Percentiles rank a stretch among this genome's conserved stretches.
Evolutionary conservation across 1,284 basidiomycete species (phyloP).

Genomic region (Psilocybe mexicana): DNA sequence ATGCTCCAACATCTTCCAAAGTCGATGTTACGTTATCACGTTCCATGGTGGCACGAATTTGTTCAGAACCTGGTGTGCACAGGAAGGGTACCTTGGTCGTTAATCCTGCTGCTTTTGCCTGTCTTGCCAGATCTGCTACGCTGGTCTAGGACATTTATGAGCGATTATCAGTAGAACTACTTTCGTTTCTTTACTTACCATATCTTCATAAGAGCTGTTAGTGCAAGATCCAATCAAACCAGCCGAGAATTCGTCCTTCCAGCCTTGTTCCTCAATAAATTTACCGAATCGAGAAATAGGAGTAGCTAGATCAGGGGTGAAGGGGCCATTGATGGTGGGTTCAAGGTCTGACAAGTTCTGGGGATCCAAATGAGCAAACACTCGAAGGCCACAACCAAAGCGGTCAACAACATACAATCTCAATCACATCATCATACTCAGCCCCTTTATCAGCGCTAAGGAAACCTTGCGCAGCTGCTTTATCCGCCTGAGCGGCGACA

Average conservation of each 20-base stretch:
- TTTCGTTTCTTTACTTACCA: slow-evolving; percentile 49
- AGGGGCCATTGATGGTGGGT: slow-evolving; percentile 96
- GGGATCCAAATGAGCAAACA: background rate
- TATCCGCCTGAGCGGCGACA: slow-evolving; percentile 86
- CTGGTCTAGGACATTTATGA: slow-evolving; percentile 53
- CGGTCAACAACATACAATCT: slow-evolving; percentile 67
- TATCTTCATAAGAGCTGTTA: slow-evolving; percentile 95
- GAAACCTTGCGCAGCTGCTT: slow-evolving; percentile 80
- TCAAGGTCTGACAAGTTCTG: slow-evolving; percentile 91
- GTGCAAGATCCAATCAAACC: slow-evolving; percentile 97
- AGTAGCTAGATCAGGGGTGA: slow-evolving; percentile 96
- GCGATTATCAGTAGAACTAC: background rate
- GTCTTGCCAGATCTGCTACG: slow-evolving; percentile 89
- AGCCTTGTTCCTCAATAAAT: slow-evolving; percentile 82
- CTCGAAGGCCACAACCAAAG: background rate
- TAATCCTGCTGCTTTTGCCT: slow-evolving; percentile 85
- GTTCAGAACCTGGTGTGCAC: slow-evolving; percentile 96
- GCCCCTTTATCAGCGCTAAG: slow-evolving; percentile 84
- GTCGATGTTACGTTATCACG: slow-evolving; percentile 85
- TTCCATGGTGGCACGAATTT: slow-evolving; percentile 97
- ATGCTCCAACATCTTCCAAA: slow-evolving; percentile 85
- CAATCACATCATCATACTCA: slow-evolving; percentile 96
- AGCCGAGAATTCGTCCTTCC: slow-evolving; percentile 91
- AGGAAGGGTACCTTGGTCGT: slow-evolving; percentile 91
- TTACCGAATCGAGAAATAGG: slow-evolving; percentile 90